These are phyloP conservation scores for Gossypium gossypioides DNA, from an alignment of 441 rosid genomes.

Conservation along the genomic window DNA sequence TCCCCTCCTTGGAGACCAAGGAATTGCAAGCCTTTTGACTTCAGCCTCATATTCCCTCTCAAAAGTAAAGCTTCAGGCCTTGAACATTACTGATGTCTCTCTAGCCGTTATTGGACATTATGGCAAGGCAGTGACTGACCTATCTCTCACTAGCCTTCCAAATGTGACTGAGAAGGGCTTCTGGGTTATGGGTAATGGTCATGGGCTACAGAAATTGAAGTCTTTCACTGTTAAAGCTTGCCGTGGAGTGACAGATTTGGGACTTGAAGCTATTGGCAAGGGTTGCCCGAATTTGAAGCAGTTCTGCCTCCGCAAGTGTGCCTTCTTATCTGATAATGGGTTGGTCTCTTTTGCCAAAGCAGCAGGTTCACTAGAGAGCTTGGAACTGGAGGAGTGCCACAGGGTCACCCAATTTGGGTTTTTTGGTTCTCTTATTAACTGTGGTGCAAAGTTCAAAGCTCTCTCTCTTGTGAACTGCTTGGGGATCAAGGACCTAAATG, in stretches of 20 bases:
- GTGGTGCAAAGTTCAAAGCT: conserved; percentile 61
- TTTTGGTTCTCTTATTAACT: conserved; percentile 60
- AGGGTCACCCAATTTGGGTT: conserved; percentile 73
- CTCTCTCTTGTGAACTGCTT: conserved; percentile 55
- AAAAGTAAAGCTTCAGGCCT: conserved; percentile 66
- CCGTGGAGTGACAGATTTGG: conserved; percentile 57
- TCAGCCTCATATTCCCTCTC: conserved; percentile 37
- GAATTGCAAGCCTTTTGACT: conserved; percentile 52
- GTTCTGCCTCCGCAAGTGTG: conserved; percentile 48
- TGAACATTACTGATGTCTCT: conserved; percentile 73
- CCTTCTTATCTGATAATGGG: conserved; percentile 66
- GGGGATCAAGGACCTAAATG: conserved; percentile 54
- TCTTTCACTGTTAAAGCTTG: conserved; percentile 53
- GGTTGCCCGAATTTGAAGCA: conserved; percentile 69
- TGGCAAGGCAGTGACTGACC: conserved; percentile 56
- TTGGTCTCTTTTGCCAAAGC: conserved; percentile 55
- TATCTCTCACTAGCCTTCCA: conserved; percentile 48
- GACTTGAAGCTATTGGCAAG: conserved; percentile 64
- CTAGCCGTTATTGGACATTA: conserved; percentile 85
- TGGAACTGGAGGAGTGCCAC: conserved; percentile 80
- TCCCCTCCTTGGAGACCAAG: conserved; percentile 76
- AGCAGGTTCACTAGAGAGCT: conserved; percentile 54
- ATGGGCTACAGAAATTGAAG: conserved; percentile 56
- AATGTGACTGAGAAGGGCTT: conserved; percentile 75
- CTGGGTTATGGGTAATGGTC: conserved; percentile 92